These are phyloP conservation scores for Penicillium sp. DNA, from an alignment of 2,329 filamentous ascomycete genomes.

Conservation along the genomic window DNA sequence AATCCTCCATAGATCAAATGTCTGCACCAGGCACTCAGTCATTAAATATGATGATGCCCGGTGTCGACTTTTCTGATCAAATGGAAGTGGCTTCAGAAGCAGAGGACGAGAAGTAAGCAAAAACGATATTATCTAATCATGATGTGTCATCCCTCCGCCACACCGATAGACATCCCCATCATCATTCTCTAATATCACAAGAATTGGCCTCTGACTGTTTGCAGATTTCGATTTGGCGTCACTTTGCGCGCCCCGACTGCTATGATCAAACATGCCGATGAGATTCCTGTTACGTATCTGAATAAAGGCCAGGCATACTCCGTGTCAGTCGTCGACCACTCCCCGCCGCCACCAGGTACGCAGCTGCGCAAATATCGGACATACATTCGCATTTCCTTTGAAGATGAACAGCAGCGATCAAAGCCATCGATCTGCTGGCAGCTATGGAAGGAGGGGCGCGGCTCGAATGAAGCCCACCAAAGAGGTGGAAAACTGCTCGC, in stretches of 20 bases:
- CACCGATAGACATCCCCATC: not conserved
- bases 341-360: conserved; percentile 54
- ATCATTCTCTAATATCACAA: not conserved
- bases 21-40: conserved; percentile 50
- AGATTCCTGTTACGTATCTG: conserved; percentile 95
- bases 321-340: conserved; percentile 75
- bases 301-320: conserved; percentile 97
- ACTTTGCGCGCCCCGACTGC: conserved; percentile 91
- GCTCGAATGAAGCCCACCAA: conserved; percentile 93
- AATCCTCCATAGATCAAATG: conserved; percentile 59
- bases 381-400: conserved; percentile 91
- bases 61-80: conserved; percentile 23
- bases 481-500: conserved; percentile 87
- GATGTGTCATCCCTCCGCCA: not conserved
- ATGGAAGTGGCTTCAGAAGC: conserved; percentile 24
- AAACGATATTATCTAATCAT: conserved; percentile 12
- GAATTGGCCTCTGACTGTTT: not conserved
- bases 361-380: conserved; percentile 75
- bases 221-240: conserved; percentile 79
- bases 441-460: conserved; percentile 92
- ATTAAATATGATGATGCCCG: conserved; percentile 42
- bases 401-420: conserved; percentile 87
- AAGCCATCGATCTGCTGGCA: conserved; percentile 83
- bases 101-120: conserved; percentile 52
- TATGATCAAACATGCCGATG: conserved; percentile 80